Conservation (phyloP, 2,329 filamentous ascomycete species). For the Epichloe aotearoae region DNA sequence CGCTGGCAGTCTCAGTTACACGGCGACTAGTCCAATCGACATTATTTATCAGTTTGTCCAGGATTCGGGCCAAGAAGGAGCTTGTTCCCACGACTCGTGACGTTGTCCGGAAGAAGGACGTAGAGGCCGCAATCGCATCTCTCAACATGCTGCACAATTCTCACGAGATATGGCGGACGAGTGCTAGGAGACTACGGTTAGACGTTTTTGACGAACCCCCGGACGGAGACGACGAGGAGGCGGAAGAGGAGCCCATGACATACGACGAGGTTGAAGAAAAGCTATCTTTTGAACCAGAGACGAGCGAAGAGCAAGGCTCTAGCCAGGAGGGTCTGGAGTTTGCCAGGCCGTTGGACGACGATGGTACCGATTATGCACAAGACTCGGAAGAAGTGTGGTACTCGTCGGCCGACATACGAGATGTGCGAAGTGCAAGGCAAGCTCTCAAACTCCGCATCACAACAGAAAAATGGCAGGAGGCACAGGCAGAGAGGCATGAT, state of each 20-base stretch:
- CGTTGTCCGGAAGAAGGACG: conserved; percentile 31
- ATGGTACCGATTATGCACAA: neutral
- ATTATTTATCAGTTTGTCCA: conserved; percentile 56
- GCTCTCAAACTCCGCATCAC: conserved; percentile 26
- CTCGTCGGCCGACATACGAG: conserved; percentile 27
- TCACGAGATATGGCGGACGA: conserved; percentile 31
- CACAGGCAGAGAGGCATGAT: conserved; percentile 30
- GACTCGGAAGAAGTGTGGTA: conserved; percentile 18
- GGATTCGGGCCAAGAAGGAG: conserved; percentile 41
- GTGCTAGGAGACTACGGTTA: conserved; percentile 35
- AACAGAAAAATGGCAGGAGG: conserved; percentile 29
- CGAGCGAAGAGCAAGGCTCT: neutral
- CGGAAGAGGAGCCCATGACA: conserved; percentile 21
- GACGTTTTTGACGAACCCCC: conserved; percentile 29
- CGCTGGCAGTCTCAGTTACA: conserved; percentile 53
- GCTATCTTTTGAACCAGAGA: conserved; percentile 12
- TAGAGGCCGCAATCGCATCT: conserved; percentile 34
- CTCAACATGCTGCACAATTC: conserved; percentile 28
- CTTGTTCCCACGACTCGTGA: conserved; percentile 15
- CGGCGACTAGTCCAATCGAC: conserved; percentile 56
- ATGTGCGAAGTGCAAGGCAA: conserved; percentile 21
- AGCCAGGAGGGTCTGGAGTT: neutral
- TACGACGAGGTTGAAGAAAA: conserved; percentile 31
- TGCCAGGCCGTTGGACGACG: neutral
- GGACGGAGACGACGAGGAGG: conserved; percentile 9